Evolutionary conservation across 2,329 filamentous ascomycete species (phyloP).

Genomic region (Ceratocystis lukuohia): DNA sequence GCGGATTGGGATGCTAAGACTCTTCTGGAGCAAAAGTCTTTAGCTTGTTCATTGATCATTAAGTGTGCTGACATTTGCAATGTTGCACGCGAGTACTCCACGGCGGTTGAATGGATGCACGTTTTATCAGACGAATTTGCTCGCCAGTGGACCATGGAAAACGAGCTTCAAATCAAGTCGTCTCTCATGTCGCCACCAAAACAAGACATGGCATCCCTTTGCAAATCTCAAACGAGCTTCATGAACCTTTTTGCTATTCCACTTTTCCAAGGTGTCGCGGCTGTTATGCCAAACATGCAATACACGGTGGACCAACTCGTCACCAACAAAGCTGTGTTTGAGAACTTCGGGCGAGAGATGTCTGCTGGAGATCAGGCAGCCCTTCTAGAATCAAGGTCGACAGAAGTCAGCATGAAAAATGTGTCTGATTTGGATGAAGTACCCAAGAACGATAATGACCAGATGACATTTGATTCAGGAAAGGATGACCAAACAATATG

Average conservation of each 20-base stretch:
- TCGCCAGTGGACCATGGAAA: slow-evolving; percentile 83
- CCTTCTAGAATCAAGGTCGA: not conserved
- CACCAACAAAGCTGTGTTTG: slow-evolving; percentile 22
- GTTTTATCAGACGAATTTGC: slow-evolving; percentile 94
- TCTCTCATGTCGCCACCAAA: slow-evolving; percentile 75
- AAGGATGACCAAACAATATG: not conserved
- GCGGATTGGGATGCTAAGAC: slow-evolving; percentile 67
- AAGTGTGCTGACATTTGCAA: slow-evolving; percentile 99
- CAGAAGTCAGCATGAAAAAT: not conserved
- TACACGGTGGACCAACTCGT: slow-evolving; percentile 65
- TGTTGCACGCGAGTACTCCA: slow-evolving; percentile 71
- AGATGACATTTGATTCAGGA: not conserved
- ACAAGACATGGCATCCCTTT: slow-evolving; percentile 69
- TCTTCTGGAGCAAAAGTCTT: slow-evolving; percentile 59
- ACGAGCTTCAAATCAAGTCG: slow-evolving; percentile 72
- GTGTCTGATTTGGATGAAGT: not conserved
- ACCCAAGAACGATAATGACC: not conserved
- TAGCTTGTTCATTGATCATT: slow-evolving; percentile 84
- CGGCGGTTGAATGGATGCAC: slow-evolving; percentile 78
- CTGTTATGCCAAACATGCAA: slow-evolving; percentile 70
- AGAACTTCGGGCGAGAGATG: slow-evolving; percentile 20
- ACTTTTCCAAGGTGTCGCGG: slow-evolving; percentile 75
- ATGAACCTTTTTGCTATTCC: slow-evolving; percentile 94
- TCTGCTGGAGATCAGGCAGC: not conserved
- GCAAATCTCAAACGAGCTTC: slow-evolving; percentile 82